phyloP scores from a whole-genome alignment of 2,329 filamentous ascomycete genomes.

The Phaeosphaeriaceae sp. region DNA sequence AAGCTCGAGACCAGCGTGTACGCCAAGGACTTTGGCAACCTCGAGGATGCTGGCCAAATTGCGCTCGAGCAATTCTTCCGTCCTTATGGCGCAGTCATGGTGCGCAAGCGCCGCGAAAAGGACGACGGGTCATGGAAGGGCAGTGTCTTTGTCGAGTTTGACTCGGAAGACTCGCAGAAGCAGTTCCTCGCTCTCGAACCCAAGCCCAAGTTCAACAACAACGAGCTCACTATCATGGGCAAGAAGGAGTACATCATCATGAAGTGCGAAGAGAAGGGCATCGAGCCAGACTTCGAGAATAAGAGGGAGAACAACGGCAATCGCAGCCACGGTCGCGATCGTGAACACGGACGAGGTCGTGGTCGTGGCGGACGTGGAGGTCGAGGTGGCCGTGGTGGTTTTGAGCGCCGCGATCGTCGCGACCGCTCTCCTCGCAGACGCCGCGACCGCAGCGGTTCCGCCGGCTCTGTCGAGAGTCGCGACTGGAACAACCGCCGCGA shows the following conservation, averaged over 20 bases:
- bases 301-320: slow-evolving; percentile 33
- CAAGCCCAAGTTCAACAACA: slow-evolving; percentile 82
- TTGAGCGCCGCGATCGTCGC: slow-evolving; percentile 34
- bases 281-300: slow-evolving; percentile 50
- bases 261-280: slow-evolving; percentile 56
- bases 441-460: slow-evolving; percentile 30
- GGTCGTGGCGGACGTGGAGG: slow-evolving; percentile 39
- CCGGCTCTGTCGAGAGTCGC: slow-evolving; percentile 26
- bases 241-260: slow-evolving; percentile 81
- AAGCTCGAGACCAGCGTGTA: slow-evolving; percentile 81
- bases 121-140: slow-evolving; percentile 82
- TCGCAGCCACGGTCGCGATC: slow-evolving; percentile 32
- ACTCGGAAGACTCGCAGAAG: slow-evolving; percentile 76
- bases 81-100: slow-evolving; percentile 76
- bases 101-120: slow-evolving; percentile 82
- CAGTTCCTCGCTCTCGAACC: slow-evolving; percentile 82
- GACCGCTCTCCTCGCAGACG: slow-evolving; percentile 27
- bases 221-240: slow-evolving; percentile 80
- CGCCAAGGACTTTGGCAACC: slow-evolving; percentile 90
- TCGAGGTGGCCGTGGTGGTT: slow-evolving; percentile 27
- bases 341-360: slow-evolving; percentile 38
- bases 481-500: slow-evolving; percentile 41
- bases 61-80: slow-evolving; percentile 93
- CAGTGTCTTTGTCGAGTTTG: slow-evolving; percentile 94
- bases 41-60: slow-evolving; percentile 84